These are phyloP conservation scores for Xylaria sp. DNA, from an alignment of 2,329 filamentous ascomycete genomes.

Conservation along the genomic window DNA sequence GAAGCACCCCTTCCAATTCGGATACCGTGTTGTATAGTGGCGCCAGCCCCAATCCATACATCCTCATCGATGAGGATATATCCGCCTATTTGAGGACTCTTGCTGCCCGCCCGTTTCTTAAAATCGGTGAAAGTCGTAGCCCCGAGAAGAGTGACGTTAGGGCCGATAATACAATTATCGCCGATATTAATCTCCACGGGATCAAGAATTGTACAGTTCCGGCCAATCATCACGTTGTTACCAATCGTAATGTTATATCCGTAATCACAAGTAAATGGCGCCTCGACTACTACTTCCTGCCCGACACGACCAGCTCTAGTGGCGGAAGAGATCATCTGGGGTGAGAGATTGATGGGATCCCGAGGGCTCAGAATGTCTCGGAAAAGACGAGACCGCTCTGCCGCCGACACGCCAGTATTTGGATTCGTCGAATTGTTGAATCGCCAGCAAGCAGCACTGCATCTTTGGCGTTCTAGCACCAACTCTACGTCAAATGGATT, in stretches of 20 bases:
- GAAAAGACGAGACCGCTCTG: constrained; percentile 77
- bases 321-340: constrained; percentile 62
- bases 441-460: constrained; percentile 81
- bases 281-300: constrained; percentile 81
- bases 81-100: constrained; percentile 76
- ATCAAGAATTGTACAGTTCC: constrained; percentile 87
- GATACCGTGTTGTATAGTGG: constrained; percentile 80
- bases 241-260: constrained; percentile 94
- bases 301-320: constrained; percentile 73
- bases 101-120: constrained; percentile 77
- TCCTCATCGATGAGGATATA: constrained; percentile 85
- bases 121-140: constrained; percentile 78
- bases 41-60: constrained; percentile 83
- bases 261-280: constrained; percentile 92
- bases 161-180: constrained; percentile 79
- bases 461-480: constrained; percentile 84
- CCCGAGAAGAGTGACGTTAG: constrained; percentile 87
- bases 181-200: constrained; percentile 86
- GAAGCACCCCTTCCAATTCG: constrained; percentile 83
- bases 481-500: constrained; percentile 82
- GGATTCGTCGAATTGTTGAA: constrained; percentile 89
- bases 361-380: constrained; percentile 75
- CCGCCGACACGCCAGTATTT: constrained; percentile 74
- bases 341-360: constrained; percentile 67
- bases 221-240: constrained; percentile 83